Evolutionary conservation across 495 filamentous ascomycete genomes (phyloP), one percentile per base, ranked within the genome.

Genomic region (Penicillium cosmopolitanum): DNA sequence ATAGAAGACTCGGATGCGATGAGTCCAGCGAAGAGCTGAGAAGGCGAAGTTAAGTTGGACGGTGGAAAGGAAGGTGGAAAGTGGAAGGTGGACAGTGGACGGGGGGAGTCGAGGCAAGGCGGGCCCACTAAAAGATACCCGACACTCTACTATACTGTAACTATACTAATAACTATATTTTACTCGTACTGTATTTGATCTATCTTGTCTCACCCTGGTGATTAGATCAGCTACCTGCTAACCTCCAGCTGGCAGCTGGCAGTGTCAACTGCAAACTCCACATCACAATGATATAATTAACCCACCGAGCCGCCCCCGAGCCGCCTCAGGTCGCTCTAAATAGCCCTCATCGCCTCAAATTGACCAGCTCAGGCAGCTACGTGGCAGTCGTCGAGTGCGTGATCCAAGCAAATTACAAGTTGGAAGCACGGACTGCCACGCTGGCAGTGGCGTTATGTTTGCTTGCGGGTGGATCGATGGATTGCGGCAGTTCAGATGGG

Each of bases 341-440:
- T 40, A 12, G 42, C 16, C 42, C 15, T 44, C 13, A 18, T 44
- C 42, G 42, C 42, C n/a, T 44, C 42, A 2, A 44, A 19, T n/a
- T 44, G 42, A 44, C 42, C 12, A n/a, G 8, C 16, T 44, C n/a
- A 38, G 36, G 15, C 4, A 8, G n/a, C 15, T 42, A 46, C 42
- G 54, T 42, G 28, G 54, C 33, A 51, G 33, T 15, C 47, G 5
- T 31, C 5, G 28, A 31, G 28, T 31, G 28, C 54, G 12, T 34
- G n/a, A 18, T 44, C 42, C n/a, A 44, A n/a, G n/a, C 42, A 18
- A 16, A 16, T 44, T 46, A 23, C 18, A 50, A 64, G 62, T 62
- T 46, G 23, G 28, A 50, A 64, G 62, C 65, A 62, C 65, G 47
- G 65, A 67, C 65, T 67, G 65, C 65, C 65, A 67, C 50, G 50